Percentiles rank a stretch among this genome's conserved stretches.
Conservation (phyloP, 768 basidiomycete species). For the Zangia roseola region DNA sequence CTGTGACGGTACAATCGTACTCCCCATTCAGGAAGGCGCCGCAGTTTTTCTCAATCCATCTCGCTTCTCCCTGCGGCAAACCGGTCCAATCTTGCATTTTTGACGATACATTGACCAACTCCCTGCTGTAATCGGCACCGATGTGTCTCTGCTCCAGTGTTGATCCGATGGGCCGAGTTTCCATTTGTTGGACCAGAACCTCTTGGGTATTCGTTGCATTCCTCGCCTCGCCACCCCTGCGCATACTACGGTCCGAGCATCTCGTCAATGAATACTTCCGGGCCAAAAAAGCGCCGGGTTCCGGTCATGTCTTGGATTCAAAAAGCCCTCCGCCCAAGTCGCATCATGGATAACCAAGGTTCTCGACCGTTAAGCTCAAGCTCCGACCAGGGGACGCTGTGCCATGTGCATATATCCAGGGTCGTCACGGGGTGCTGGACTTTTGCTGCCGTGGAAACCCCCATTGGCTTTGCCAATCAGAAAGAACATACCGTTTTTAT, state of each 20-base stretch:
- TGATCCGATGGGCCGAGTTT: conserved; percentile 11
- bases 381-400: conserved; percentile 17
- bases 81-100: conserved; percentile 3
- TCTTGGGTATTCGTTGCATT: too few relatives aligned
- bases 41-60: conserved; percentile 17
- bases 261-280: background rate
- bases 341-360: conserved; percentile 13
- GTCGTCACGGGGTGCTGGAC: conserved; percentile 18
- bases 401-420: conserved; percentile 18
- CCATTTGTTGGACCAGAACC: too few relatives aligned
- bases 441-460: conserved; percentile 22
- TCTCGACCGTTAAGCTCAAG: conserved; percentile 20
- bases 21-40: conserved; percentile 20
- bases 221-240: too few relatives aligned
- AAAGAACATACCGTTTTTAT: conserved; percentile 11
- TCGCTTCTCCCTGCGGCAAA: conserved; percentile 27
- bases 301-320: conserved; percentile 2
- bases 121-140: conserved; percentile 19
- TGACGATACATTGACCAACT: conserved; percentile 1
- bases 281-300: conserved; percentile 6
- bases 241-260: too few relatives aligned
- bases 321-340: conserved; percentile 30
- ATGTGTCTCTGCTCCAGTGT: background rate
- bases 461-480: conserved; percentile 9
- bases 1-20: background rate